Base-by-base conservation (phyloP, 805 yeast species). In the Candida railenensis region DNA sequence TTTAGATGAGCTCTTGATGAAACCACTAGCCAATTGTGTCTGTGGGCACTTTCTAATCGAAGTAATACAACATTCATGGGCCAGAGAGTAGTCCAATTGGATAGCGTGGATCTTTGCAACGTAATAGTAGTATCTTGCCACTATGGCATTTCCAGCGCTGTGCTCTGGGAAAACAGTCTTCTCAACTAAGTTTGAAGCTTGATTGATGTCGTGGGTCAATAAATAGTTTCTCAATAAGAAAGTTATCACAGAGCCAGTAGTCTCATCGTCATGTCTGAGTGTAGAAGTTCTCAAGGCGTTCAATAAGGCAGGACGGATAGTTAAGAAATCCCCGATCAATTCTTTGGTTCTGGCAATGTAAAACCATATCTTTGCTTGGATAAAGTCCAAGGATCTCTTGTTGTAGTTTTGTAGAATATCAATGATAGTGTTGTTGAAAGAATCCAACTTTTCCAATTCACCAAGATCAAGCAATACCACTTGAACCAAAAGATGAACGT, bases 1-100 rank as follows among this genome's bases (percentile, higher is more conserved):
- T 71, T 94, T 94, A 54, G 91, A 83, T 2, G 97, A 94, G 44
- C 87, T 81, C 67, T 91, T 96, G 53, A 90, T 66, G 64, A 94
- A 94, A 1, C 99, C 99, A 38, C 77, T 66, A 7, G 97, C 89
- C 49, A 83, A 80, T 38, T 80, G 76, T 1, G 96, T 88, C 65
- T 89, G 97, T 22, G 99, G 98, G 8, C 96, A 91, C 65, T 94
- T 94, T 72, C 99, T 85, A 45, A 91, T 86, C 2, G 99, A 97
- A n/a, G 94, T 89, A 46, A 89, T 87, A 47, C 88, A 87, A 61
- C 83, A 89, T 59, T 91, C 96, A 59, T 86, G 84, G 1, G 98
- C 97, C 16, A 87, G 74, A 1, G 96, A 83, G 66, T 94, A 94
- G 67, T 94, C 91, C 56, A 94, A 80, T 71, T 92, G 98, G 54